Evolutionary conservation across 768 basidiomycete species (phyloP), one percentile per base, ranked within the genome.

Genomic region (Gloeophyllum trabeum): DNA sequence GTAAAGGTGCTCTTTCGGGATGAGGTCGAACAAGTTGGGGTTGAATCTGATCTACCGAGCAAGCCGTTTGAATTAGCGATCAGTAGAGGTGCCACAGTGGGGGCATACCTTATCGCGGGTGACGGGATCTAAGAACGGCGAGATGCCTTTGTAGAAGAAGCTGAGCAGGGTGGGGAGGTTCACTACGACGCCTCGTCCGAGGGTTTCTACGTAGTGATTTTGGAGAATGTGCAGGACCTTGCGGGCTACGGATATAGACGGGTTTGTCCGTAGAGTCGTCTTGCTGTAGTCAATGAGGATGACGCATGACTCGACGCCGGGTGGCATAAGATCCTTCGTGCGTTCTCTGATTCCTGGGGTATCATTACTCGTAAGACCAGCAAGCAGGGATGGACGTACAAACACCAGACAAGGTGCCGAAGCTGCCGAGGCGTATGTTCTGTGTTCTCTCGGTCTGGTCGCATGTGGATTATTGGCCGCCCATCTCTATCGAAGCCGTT

Each of bases 231-330:
- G 65, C 18, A 92, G 70, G 35, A 70, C 81, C 62, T 90, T 86
- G 41, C 81, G 68, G 0, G 83, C 87, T 7, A 84, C 71, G 5
- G 79, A 80, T 51, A 91, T 76, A 12, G 88, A 86, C 12, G 89
- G 89, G 59, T 85, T 91, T 13, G 83, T 85, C 25, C 81, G 73
- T 1, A 90, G 66, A 0, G 88, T 90, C 1, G 82, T 81, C 21
- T 77, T 77, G 54, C 78, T 80, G 67, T 91, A 92, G 60, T 92
- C 89, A 24, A 91, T 84, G 32, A 91, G 64, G 57, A 90, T 88
- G 32, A 81, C 78, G 18, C 90, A 67, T 7, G 81, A 77, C 55
- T 90, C 88, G 55, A 89, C 85, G 10, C 81, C 83, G 0, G 75
- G 76, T 0, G 89, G 89, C 81, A 88, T 86, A 39, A 91, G 60